phyloP scores from a whole-genome alignment of 1,139 yeast genomes.

The Blastobotrys malaysiensis region DNA sequence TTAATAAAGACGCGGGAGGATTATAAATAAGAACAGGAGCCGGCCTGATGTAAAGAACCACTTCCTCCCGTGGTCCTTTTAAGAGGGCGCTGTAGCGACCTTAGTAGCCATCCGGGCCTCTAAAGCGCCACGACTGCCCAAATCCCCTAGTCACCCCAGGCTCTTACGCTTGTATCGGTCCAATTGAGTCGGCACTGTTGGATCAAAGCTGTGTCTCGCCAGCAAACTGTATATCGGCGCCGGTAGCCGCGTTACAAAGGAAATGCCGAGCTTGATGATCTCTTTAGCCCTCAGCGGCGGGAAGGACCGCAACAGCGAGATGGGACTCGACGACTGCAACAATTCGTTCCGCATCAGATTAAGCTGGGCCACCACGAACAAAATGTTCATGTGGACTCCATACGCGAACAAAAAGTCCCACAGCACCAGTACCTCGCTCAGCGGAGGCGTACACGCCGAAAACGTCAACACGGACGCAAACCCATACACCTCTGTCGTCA shows the following conservation, averaged over 20 bases:
- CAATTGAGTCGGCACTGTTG: constrained; percentile 17
- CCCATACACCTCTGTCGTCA: constrained; percentile 81
- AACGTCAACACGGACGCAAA: constrained; percentile 83
- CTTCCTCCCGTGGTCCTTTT: no score
- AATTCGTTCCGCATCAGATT: constrained; percentile 61
- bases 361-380: constrained; percentile 80
- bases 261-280: constrained; percentile 70
- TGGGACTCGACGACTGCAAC: constrained; percentile 59
- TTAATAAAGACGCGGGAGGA: neutral
- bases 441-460: constrained; percentile 87
- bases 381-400: constrained; percentile 82
- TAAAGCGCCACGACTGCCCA: no score
- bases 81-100: no score
- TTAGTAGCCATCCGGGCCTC: no score
- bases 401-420: constrained; percentile 94
- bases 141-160: neutral
- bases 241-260: constrained; percentile 76
- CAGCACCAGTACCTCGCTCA: constrained; percentile 63
- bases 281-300: constrained; percentile 71
- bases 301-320: constrained; percentile 65
- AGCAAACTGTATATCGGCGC: constrained; percentile 60
- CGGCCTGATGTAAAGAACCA: neutral
- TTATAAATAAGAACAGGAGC: neutral
- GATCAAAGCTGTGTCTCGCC: constrained; percentile 66
- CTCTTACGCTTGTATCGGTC: neutral